Percentiles rank a stretch among this genome's conserved stretches.
Evolutionary conservation across 139 green algal species (phyloP).

Genomic region (Asterochloris erici): DNA sequence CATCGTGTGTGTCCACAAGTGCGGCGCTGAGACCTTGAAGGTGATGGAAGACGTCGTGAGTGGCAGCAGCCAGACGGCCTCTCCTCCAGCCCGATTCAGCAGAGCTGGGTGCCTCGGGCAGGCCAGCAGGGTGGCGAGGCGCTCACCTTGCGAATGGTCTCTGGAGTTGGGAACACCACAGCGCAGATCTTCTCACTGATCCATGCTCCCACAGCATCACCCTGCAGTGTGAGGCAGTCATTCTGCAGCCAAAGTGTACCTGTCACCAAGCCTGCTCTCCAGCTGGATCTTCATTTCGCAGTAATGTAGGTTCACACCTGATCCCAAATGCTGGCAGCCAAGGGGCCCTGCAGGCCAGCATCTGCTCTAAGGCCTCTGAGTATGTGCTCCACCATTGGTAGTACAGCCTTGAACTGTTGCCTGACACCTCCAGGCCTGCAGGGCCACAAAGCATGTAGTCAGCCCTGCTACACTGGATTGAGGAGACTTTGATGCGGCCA

Average conservation of each 20-base stretch:
- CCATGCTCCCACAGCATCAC: slow-evolving; percentile 76
- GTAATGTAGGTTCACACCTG: slow-evolving; percentile 19
- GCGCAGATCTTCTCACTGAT: slow-evolving; percentile 48
- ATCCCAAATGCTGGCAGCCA: slow-evolving; percentile 63
- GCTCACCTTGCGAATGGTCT: slow-evolving; percentile 46
- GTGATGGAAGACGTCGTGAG: not conserved
- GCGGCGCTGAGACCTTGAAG: not conserved
- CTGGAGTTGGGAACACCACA: slow-evolving; percentile 77
- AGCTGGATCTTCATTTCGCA: not conserved
- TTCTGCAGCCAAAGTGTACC: no score
- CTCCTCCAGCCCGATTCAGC: no score
- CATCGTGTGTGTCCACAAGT: no score
- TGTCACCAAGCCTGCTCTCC: no score
- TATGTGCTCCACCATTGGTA: slow-evolving; percentile 66
- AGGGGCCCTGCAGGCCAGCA: slow-evolving; percentile 48
- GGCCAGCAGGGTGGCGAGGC: not conserved
- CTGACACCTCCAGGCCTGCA: slow-evolving; percentile 75
- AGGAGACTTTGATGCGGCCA: no score
- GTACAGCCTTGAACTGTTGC: slow-evolving; percentile 81
- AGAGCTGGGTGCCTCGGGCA: not conserved
- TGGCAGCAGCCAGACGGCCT: no score
- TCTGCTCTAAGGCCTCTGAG: slow-evolving; percentile 60
- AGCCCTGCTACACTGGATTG: not conserved
- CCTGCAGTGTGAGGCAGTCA: slow-evolving; percentile 1
- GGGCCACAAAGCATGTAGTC: not conserved